phyloP scores from a whole-genome alignment of 345 rosid species.

The Gossypium herbaceum region DNA sequence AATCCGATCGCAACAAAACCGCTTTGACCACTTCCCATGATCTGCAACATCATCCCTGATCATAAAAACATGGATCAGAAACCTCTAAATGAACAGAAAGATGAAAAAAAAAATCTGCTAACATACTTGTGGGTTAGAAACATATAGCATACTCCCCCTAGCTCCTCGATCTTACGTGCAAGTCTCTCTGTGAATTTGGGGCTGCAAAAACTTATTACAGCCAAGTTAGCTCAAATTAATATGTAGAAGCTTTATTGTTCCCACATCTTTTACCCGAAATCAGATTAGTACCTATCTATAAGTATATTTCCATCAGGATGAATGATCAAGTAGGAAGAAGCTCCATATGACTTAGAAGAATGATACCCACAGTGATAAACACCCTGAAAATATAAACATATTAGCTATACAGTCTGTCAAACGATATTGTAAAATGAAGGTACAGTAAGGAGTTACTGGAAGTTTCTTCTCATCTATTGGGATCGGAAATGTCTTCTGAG shows the following conservation, averaged over 20 bases:
- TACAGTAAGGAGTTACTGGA: slow-evolving; percentile 33
- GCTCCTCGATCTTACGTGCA: slow-evolving; percentile 40
- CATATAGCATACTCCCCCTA: slow-evolving; percentile 55
- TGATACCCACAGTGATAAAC: slow-evolving; percentile 69
- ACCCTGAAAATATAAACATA: slow-evolving; percentile 30
- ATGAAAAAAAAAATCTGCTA: not conserved
- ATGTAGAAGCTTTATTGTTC: not conserved
- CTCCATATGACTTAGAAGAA: slow-evolving; percentile 61
- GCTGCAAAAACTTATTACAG: slow-evolving; percentile 30
- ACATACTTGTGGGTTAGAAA: slow-evolving; percentile 60
- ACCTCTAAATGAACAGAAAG: slow-evolving; percentile 7
- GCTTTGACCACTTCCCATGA: slow-evolving; percentile 59
- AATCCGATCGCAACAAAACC: slow-evolving; percentile 44
- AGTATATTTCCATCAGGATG: slow-evolving; percentile 58
- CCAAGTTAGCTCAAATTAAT: slow-evolving; percentile 12
- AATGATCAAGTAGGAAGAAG: slow-evolving; percentile 53
- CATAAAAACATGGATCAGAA: slow-evolving; percentile 22
- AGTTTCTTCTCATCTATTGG: slow-evolving; percentile 46
- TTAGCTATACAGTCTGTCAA: not conserved
- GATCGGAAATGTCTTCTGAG: slow-evolving; percentile 53
- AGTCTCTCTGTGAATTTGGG: slow-evolving; percentile 54
- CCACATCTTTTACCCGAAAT: not conserved
- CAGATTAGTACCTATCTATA: slow-evolving; percentile 44
- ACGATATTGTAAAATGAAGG: not conserved
- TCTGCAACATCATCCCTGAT: slow-evolving; percentile 71